Evolutionary conservation across 2,329 filamentous ascomycete genomes (phyloP), one percentile per base, ranked within the genome.

Genomic region (Botrytis squamosa): DNA sequence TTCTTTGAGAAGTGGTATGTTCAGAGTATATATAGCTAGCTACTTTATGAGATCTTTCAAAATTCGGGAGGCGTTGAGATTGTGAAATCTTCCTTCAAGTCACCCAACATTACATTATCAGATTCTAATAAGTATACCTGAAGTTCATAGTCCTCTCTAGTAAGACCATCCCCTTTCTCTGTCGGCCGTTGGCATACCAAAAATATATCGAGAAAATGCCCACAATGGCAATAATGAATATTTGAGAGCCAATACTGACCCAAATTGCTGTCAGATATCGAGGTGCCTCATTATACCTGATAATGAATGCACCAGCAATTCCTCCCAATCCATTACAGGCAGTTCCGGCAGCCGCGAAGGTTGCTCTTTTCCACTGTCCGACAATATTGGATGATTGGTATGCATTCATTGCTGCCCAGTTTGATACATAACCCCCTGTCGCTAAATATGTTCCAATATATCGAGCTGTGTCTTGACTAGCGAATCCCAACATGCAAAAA

Each of bases 301-400:
- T 88, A 76, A 92, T 91, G 78, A 89, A 92, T 78, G 88, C 90
- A 2, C 92, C 92, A 0, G 89, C 89, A 75, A 97, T 96, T 57
- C 93, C 93, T 55, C 93, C 93, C 29, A 97, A 84, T 1, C 93
- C 93, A 20, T 93, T 93, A 69, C 93, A 90, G 12, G 91, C 92
- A 8, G 96, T 92, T 16, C 95, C 87, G 0, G 90, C 91, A 4
- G 93, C 92, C 74, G 90, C 92, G 81, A 90, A 92, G 76, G 96
- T 92, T 1, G 93, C 93, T 71, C 94, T 89, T 84, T 95, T 97
- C 92, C 93, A 97, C 83, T 97, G 93, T 0, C 93, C 93, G 71
- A 92, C 90, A 79, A 97, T 91, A 82, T 97, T 97, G 83, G 95
- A 96, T 62, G 93, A 92, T 84, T 95, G 93, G 84, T 93, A 96